Percentiles rank a stretch among this genome's conserved stretches.
These are phyloP conservation scores for Pyronema omphalodes DNA, from an alignment of 495 filamentous ascomycete genomes.

Conservation along the genomic window DNA sequence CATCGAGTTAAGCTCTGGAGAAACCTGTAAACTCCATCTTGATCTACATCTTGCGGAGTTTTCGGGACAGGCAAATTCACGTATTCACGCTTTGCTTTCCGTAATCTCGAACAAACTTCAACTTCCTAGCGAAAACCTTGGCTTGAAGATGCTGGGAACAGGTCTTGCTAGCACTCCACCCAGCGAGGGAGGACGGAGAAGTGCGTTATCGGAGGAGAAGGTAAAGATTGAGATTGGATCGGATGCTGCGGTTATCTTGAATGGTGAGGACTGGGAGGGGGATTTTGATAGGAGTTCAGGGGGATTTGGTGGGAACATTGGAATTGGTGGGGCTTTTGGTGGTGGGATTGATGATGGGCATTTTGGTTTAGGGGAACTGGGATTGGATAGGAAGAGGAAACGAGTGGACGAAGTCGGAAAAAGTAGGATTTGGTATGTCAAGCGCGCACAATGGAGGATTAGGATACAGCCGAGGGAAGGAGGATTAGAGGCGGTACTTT, in stretches of 20 bases:
- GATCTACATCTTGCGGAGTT: slow-evolving; percentile 46
- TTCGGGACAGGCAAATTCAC: slow-evolving; percentile 43
- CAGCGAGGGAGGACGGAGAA: slow-evolving; percentile 42
- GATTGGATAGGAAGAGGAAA: too few relatives aligned
- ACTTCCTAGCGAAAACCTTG: slow-evolving; percentile 40
- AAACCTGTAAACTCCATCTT: slow-evolving; percentile 46
- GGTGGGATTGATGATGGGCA: background rate
- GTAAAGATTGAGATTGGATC: slow-evolving; percentile 47
- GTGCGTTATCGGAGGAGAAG: slow-evolving; percentile 48
- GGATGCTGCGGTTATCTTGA: slow-evolving; percentile 54
- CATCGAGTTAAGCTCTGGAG: slow-evolving; percentile 50
- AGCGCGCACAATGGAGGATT: slow-evolving; percentile 64
- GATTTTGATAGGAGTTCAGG: slow-evolving; percentile 3
- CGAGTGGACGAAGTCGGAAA: slow-evolving; percentile 14
- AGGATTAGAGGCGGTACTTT: slow-evolving; percentile 44
- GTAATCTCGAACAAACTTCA: slow-evolving; percentile 68
- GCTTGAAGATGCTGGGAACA: slow-evolving; percentile 42
- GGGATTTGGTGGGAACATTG: slow-evolving; percentile 13
- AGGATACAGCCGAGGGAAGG: slow-evolving; percentile 36
- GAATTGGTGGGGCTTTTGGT: background rate
- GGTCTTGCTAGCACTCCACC: slow-evolving; percentile 34
- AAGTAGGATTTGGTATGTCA: slow-evolving; percentile 48
- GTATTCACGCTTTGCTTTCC: slow-evolving; percentile 55
- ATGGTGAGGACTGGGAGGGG: slow-evolving; percentile 30
- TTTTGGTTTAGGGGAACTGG: too few relatives aligned